Evolutionary conservation across 768 basidiomycete genomes (phyloP).

Genomic region (button mushroom (Agaricus bisporus)): DNA sequence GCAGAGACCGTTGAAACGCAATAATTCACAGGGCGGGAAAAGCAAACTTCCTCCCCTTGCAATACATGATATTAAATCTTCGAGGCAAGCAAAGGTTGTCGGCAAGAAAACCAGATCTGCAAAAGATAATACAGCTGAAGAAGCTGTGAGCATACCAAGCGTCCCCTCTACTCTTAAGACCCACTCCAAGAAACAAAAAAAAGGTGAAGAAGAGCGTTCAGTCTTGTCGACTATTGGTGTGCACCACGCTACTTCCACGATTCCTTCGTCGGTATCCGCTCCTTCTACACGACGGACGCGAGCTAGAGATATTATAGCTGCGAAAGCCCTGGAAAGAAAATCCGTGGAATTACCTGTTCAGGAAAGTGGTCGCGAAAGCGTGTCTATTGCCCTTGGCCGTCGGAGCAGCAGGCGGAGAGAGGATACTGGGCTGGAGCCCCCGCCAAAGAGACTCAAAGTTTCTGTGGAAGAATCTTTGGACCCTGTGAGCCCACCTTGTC

Average conservation of each 20-base stretch:
- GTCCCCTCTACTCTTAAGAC: not conserved
- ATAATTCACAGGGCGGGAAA: not conserved
- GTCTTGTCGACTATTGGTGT: not conserved
- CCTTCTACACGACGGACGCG: not conserved
- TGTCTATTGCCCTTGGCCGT: slow-evolving; percentile 6
- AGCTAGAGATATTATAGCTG: not conserved
- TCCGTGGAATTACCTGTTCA: not conserved
- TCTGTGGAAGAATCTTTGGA: not conserved
- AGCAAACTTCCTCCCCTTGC: not conserved
- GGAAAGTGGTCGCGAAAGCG: not conserved
- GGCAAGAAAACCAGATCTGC: slow-evolving; percentile 10
- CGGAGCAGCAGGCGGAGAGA: slow-evolving; percentile 3
- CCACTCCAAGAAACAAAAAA: slow-evolving; percentile 3
- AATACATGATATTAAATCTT: slow-evolving; percentile 5
- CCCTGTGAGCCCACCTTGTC: not conserved
- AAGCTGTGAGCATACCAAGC: not conserved
- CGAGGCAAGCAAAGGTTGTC: slow-evolving; percentile 8
- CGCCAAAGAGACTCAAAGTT: slow-evolving; percentile 3
- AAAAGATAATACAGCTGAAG: slow-evolving; percentile 5
- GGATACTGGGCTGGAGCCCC: not conserved
- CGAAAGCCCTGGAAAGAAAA: not conserved
- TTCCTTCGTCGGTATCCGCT: not conserved
- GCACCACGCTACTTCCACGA: not conserved
- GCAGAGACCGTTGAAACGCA: slow-evolving; percentile 10
- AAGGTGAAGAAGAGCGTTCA: not conserved